These are phyloP conservation scores for Lactarius deliciosus DNA, from an alignment of 768 basidiomycete genomes.

Conservation along the genomic window DNA sequence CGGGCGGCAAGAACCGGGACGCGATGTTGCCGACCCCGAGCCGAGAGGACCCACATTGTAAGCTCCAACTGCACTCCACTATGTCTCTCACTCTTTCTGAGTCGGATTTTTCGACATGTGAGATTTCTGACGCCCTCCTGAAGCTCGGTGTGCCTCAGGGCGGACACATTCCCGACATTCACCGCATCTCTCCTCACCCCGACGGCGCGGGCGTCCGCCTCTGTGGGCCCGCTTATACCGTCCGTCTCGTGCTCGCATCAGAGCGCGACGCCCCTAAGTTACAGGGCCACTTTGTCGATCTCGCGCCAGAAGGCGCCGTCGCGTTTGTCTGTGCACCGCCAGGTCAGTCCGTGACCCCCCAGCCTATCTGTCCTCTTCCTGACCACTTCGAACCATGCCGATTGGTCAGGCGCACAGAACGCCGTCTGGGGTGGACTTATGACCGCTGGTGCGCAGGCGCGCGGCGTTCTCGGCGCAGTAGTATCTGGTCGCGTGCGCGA, in stretches of 20 bases:
- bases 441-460: constrained; percentile 79
- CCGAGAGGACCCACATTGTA: background rate
- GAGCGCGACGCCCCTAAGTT: constrained; percentile 63
- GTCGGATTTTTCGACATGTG: constrained; percentile 65
- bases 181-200: constrained; percentile 50
- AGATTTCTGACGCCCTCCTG: constrained; percentile 86
- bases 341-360: constrained; percentile 45
- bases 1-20: background rate
- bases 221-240: constrained; percentile 85
- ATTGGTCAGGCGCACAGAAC: constrained; percentile 59
- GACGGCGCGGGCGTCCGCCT: constrained; percentile 41
- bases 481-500: constrained; percentile 88
- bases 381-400: background rate
- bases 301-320: constrained; percentile 59
- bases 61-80: background rate
- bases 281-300: constrained; percentile 79
- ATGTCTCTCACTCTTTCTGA: constrained; percentile 28
- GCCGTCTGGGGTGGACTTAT: constrained; percentile 94
- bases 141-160: constrained; percentile 72
- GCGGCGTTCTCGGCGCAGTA: constrained; percentile 69
- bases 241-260: constrained; percentile 68
- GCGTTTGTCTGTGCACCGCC: constrained; percentile 75
- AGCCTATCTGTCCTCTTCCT: constrained; percentile 9
- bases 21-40: background rate
- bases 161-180: constrained; percentile 79